Evolutionary conservation across 2,329 filamentous ascomycete species (phyloP).

Genomic region (Curvularia spicifera): DNA sequence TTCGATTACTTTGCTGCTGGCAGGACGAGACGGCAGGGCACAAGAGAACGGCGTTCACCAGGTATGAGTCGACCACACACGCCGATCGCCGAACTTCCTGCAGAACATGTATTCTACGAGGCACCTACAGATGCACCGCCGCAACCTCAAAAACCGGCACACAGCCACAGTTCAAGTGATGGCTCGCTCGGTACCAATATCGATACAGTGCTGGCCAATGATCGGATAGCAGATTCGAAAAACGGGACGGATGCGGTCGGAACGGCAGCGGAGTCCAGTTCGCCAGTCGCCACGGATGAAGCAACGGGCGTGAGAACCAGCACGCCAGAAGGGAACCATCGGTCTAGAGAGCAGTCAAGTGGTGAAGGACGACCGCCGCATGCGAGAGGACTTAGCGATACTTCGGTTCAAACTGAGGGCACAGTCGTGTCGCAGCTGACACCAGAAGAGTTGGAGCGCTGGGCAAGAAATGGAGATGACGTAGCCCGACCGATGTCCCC

Average conservation of each 20-base stretch:
- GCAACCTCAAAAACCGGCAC: slow-evolving; percentile 21
- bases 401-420: slow-evolving; percentile 41
- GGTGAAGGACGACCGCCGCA: slow-evolving; percentile 40
- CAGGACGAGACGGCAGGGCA: slow-evolving; percentile 30
- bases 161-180: slow-evolving; percentile 39
- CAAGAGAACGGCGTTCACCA: slow-evolving; percentile 33
- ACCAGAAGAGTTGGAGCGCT: slow-evolving; percentile 41
- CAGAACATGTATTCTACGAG: slow-evolving; percentile 35
- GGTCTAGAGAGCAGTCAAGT: slow-evolving; percentile 1
- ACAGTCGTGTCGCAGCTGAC: slow-evolving; percentile 47
- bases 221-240: slow-evolving; percentile 6
- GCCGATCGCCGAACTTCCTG: slow-evolving; percentile 41
- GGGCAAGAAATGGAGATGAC: slow-evolving; percentile 25
- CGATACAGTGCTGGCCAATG: slow-evolving; percentile 32
- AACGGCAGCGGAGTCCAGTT: slow-evolving; percentile 1
- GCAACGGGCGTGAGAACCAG: background rate
- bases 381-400: slow-evolving; percentile 40
- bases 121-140: slow-evolving; percentile 24
- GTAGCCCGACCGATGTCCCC: slow-evolving; percentile 23
- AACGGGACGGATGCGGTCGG: background rate
- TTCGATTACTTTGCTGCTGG: slow-evolving; percentile 38
- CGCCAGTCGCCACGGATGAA: slow-evolving; percentile 5
- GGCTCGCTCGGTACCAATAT: slow-evolving; percentile 36
- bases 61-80: slow-evolving; percentile 36
- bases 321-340: background rate